These are phyloP conservation scores for Fusarium clavum DNA, from an alignment of 2,329 filamentous ascomycete genomes.

Conservation along the genomic window DNA sequence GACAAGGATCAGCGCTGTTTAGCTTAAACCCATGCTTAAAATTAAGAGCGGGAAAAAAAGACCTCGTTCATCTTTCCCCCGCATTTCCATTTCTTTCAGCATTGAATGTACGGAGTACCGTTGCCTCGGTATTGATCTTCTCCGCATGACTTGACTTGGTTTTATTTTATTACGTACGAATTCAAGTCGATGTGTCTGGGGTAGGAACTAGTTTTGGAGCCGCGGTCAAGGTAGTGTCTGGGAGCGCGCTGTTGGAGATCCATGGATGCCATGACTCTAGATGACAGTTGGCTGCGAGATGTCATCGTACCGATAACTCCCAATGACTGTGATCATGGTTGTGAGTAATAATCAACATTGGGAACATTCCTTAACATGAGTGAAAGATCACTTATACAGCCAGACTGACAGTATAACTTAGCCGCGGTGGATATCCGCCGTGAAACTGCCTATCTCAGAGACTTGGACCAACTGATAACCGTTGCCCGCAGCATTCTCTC, in stretches of 20 bases:
- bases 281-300: background rate
- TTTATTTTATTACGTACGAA: slow-evolving; percentile 27
- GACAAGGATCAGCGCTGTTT: background rate
- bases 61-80: slow-evolving; percentile 18
- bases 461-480: slow-evolving; percentile 16
- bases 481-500: slow-evolving; percentile 10
- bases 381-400: background rate
- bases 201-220: slow-evolving; percentile 25
- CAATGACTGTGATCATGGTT: slow-evolving; percentile 1
- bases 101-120: background rate
- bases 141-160: slow-evolving; percentile 32
- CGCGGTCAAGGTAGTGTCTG: slow-evolving; percentile 4
- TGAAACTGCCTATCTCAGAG: slow-evolving; percentile 37
- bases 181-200: slow-evolving; percentile 15
- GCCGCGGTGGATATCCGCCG: slow-evolving; percentile 21
- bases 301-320: slow-evolving; percentile 12
- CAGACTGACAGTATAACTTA: background rate
- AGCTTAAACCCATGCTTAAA: slow-evolving; percentile 42
- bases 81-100: slow-evolving; percentile 30
- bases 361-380: background rate
- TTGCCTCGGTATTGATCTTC: slow-evolving; percentile 9
- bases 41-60: slow-evolving; percentile 15
- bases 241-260: slow-evolving; percentile 22
- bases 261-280: background rate
- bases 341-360: slow-evolving; percentile 1